Evolutionary conservation across 306 rosid genomes (phyloP), one percentile per base, ranked within the genome.

Genomic region (Arachis stenosperma): DNA sequence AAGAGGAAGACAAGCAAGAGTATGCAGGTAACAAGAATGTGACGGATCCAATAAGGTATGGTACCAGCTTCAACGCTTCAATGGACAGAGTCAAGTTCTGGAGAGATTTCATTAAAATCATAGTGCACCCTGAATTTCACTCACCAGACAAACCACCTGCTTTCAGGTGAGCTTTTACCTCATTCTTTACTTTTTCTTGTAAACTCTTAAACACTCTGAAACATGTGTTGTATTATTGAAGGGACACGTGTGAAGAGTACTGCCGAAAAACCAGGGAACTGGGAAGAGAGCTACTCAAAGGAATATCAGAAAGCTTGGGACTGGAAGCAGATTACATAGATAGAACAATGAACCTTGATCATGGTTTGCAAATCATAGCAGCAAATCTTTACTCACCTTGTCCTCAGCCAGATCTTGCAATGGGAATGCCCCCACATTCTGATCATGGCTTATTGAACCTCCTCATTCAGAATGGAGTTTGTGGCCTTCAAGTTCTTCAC

Each of bases 361-460:
- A 75, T 9, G 84, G 96, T 41, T 52, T 75, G 3, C 90, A 84
- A 61, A 3, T 75, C 52, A 47, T 84, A 2, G 70, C 58, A 14
- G 90, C 84, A 69, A 90, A 88, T 71, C 37, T 88, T 0, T 88
- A 86, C 65, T 92, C 91, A 27, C 87, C 91, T 40, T 90, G 96
- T 78, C 93, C 93, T 0, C 86, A 83, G 56, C 90, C 93, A 0
- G 90, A 90, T 30, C 75, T 81, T 30, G 90, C 90, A 70, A 61
- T 88, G 81, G 93, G 96, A 42, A 69, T 90, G 74, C 93, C 90
- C 6, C 86, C 91, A 29, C 96, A 90, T 85, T 84, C 91, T 4
- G 96, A 90, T 63, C 88, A 83, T 10, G 91, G 85, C 79, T 82
- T 88, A 52, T 57, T 90, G 52, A 86, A 86, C 70, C 60, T 85